phyloP scores from a whole-genome alignment of 352 stramenopile genomes.

The Pythium volutum region DNA sequence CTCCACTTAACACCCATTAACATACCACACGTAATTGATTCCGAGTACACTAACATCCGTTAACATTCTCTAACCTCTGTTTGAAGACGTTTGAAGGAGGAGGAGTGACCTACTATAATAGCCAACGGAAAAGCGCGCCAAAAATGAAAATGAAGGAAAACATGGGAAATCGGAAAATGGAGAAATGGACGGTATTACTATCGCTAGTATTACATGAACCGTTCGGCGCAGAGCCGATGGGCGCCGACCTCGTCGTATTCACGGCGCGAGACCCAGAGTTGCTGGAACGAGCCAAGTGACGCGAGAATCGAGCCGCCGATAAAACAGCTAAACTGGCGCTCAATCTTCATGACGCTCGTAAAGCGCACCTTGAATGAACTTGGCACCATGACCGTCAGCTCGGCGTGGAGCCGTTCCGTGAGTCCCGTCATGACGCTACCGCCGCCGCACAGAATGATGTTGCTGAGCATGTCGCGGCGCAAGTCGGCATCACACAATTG shows the following conservation, averaged over 20 bases:
- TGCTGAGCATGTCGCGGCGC: conserved; percentile 80
- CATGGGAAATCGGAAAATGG: background rate
- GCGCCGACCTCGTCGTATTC: conserved; percentile 84
- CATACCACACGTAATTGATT: background rate
- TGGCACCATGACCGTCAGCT: conserved; percentile 74
- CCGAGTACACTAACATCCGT: conserved; percentile 3
- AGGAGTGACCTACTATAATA: background rate
- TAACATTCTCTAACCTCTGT: conserved; percentile 9
- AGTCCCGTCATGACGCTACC: conserved; percentile 70
- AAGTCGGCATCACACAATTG: conserved; percentile 81
- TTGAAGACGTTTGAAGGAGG: conserved; percentile 2
- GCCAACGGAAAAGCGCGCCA: conserved; percentile 16
- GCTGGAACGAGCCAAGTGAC: conserved; percentile 86
- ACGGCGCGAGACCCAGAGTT: conserved; percentile 83
- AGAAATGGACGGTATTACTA: background rate
- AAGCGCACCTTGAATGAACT: conserved; percentile 88
- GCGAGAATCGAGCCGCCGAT: conserved; percentile 87
- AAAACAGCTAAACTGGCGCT: conserved; percentile 86
- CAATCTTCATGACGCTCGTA: conserved; percentile 75
- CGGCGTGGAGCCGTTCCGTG: conserved; percentile 74
- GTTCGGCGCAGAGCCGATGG: conserved; percentile 58
- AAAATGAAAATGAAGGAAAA: background rate
- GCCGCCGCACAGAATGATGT: conserved; percentile 86
- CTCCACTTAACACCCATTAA: conserved; percentile 24
- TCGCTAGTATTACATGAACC: conserved; percentile 42